Base-by-base conservation (phyloP, 768 basidiomycete genomes). In the Sporobolomyces roseus region DNA sequence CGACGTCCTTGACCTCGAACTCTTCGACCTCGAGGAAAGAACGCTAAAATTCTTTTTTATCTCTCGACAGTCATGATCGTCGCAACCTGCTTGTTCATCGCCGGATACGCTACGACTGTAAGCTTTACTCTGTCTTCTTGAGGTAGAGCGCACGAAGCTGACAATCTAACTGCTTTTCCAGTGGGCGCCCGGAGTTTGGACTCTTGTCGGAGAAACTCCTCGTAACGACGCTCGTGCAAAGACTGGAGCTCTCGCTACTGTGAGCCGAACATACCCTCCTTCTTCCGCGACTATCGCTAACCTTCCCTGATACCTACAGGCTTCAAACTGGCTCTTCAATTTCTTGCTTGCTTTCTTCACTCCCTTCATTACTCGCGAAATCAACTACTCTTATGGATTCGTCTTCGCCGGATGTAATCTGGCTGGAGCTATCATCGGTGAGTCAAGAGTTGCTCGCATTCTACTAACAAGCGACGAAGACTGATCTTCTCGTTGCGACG, bases 101-200 rank as follows among this genome's bases (percentile, higher is more conserved):
- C 84, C 51, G 87, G 87, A 10, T 88, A 84, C 74, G 86, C 88
- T 7, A 84, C 80, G 80, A 88, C 87, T 36, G 33, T 50, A 38
- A 52, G 46, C 41, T 27, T 19, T 33, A 21, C 9, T 9, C 32
- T 33, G 4, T 29, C 12, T 9, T 17, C 38, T 41, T 17, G 17
- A 41, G 10, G 38, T 17, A n/a, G n/a, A n/a, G n/a, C 38, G 9
- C 38, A 9, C 17, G 10, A 41, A 41, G 17, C 38, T 41, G 38
- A 41, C 38, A 17, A 41, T 9, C 9, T 41, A 9, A 33, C 32
- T 3, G 33, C 25, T 33, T 27, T 25, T 35, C 32, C 27, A 56
- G 56, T 87, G 85, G 86, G 86, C 83, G 21, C 86, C 87, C 78
- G 86, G 87, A 53, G 78, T 88, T 45, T 89, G 88, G 88, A 88